Evolutionary conservation across 2,329 filamentous ascomycete genomes (phyloP), one percentile per base, ranked within the genome.

Genomic region (Lasiodiplodia theobromae): DNA sequence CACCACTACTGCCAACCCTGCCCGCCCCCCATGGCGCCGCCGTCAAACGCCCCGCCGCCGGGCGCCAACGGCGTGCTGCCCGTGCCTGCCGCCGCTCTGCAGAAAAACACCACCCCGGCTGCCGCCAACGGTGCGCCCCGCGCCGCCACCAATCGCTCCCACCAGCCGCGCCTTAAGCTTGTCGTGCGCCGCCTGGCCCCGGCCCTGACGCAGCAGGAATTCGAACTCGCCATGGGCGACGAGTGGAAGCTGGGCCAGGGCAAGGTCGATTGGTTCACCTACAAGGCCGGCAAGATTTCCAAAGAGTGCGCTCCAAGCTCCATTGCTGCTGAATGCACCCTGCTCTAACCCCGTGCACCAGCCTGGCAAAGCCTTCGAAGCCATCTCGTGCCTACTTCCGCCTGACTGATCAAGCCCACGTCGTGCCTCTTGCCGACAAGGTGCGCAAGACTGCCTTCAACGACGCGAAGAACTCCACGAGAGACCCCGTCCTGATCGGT

Each of bases 131-230:
- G 76, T 18, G 51, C 68, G 25, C 49, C 68, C 66, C 68, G 68
- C 68, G 66, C 51, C 47, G 76, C 77, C 68, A 79, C 78, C 60
- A 73, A 76, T 38, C 85, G 86, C 72, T 74, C 81, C 3, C 78
- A 86, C 2, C 79, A 84, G 21, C 86, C 89, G 68, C 91, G 92
- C 69, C 87, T 96, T 75, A 98, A 98, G 83, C 86, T 97, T 14
- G 85, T 96, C 28, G 85, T 97, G 67, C 89, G 96, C 65, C 88
- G 95, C 68, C 86, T 99, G 4, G 93, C 96, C 11, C 94, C 96
- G 1, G 93, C 91, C 10, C 85, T 99, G 78, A 96, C 92, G 0
- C 87, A 92, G 75, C 80, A 86, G 0, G 96, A 99, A 75, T 95
- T 96, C 71, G 84, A 89, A 74, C 79, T 82, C 16, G 85, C 89